Evolutionary conservation across 2,329 filamentous ascomycete genomes (phyloP).

Genomic region (Clarireedia sp.): DNA sequence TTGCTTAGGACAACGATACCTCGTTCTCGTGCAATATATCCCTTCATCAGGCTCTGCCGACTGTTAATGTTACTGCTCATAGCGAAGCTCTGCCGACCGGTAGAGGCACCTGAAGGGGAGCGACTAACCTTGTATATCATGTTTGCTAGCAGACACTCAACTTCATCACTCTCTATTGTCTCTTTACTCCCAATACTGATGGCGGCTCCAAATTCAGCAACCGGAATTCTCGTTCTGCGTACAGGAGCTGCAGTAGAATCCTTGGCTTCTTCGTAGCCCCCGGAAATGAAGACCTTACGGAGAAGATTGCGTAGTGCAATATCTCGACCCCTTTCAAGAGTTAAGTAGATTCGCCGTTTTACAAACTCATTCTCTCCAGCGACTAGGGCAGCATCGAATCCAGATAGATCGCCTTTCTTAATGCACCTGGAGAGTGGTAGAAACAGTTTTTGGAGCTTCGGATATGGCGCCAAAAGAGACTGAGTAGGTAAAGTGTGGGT

Average conservation of each 20-base stretch:
- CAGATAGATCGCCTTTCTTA: slow-evolving; percentile 70
- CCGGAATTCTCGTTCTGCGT: slow-evolving; percentile 68
- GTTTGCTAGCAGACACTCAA: slow-evolving; percentile 90
- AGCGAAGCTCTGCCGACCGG: background rate
- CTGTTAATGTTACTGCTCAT: background rate
- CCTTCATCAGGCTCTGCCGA: slow-evolving; percentile 62
- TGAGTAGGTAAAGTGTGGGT: slow-evolving; percentile 74
- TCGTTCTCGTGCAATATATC: slow-evolving; percentile 88
- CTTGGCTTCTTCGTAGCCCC: slow-evolving; percentile 72
- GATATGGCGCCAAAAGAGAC: slow-evolving; percentile 64
- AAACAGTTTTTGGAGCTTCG: slow-evolving; percentile 70
- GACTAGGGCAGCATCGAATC: slow-evolving; percentile 74
- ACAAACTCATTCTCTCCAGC: slow-evolving; percentile 89
- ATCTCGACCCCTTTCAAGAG: slow-evolving; percentile 84
- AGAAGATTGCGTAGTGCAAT: slow-evolving; percentile 87
- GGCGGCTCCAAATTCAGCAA: slow-evolving; percentile 78
- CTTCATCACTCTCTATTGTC: slow-evolving; percentile 76
- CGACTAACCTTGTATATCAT: slow-evolving; percentile 89
- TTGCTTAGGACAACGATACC: slow-evolving; percentile 91
- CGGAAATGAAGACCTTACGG: slow-evolving; percentile 80
- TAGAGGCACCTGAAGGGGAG: background rate
- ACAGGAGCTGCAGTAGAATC: slow-evolving; percentile 55
- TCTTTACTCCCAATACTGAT: slow-evolving; percentile 64
- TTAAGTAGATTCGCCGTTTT: slow-evolving; percentile 86
- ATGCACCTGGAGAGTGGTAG: slow-evolving; percentile 71